Base-by-base conservation (phyloP, 345 rosid species). In the Heritiera littoralis region DNA sequence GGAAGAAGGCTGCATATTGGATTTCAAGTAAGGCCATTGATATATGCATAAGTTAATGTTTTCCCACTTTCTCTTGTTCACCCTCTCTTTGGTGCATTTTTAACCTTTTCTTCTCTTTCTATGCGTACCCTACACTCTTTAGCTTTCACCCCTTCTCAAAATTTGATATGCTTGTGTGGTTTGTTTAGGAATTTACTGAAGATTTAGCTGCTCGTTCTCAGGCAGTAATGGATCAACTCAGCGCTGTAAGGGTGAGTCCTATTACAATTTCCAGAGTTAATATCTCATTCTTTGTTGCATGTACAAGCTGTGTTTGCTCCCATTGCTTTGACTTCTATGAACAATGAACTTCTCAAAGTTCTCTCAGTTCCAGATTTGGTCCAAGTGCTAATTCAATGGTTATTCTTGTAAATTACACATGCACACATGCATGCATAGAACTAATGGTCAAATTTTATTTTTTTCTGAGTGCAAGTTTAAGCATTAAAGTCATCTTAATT, bases 1-100 rank as follows among this genome's bases (percentile, higher is more conserved):
- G 99, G 99, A 77, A 94, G 85, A 88, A 88, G 98, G 88, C 79
- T 96, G 92, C 99, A 96, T 74, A 94, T 94, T 81, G 98, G 98
- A 56, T 87, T 92, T 68, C 98, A 92, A 89, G 99, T 96, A 83
- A 58, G 78, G 59, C 28, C 38, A 35, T 35, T 35, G 38, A 8
- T 35, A 48, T 35, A 73, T 40, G 41, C 32, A 58, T 61, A 48
- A 20, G 70, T 35, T 28, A 51, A 49, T 49, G 4, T 70, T 60
- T 45, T 65, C 66, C 28, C 18, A 23, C 17, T 58, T 45, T 54
- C 63, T 56, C 49, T 3, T 51, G 17, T 56, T 20, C 8, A 59
- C 60, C 60, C 51, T 45, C 14, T 56, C 46, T n/a, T 45, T 48
- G 5, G 43, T 66, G 54, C 0, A 52, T 28, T 43, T 71, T 54